Percentiles rank a stretch among this genome's conserved stretches.
Conservation (phyloP, 441 rosid genomes). For the Breynia disticha region DNA sequence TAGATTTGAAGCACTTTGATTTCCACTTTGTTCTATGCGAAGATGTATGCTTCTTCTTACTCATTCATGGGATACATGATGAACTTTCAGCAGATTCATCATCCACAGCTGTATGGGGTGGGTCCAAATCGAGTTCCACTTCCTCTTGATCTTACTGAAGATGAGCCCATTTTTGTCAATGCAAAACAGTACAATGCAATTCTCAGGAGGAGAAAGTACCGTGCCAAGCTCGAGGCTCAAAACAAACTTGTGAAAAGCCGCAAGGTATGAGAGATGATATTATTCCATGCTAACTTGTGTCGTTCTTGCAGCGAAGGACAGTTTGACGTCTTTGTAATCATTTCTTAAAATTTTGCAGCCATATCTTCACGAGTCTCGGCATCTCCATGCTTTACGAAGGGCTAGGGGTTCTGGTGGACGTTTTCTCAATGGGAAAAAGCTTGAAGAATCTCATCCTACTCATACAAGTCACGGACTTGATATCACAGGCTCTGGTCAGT, state of each 20-base stretch:
- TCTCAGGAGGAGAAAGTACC: constrained; percentile 67
- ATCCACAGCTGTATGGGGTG: constrained; percentile 40
- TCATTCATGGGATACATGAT: constrained; percentile 18
- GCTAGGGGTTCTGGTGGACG: constrained; percentile 85
- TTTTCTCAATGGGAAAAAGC: constrained; percentile 54
- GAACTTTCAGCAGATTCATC: constrained; percentile 37
- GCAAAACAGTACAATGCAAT: constrained; percentile 79
- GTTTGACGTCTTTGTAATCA: background rate
- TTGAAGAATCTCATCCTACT: constrained; percentile 31
- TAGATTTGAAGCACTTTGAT: background rate
- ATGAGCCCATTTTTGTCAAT: constrained; percentile 67
- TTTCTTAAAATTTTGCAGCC: constrained; percentile 31
- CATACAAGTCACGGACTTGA: constrained; percentile 16
- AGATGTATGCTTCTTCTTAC: constrained; percentile 14
- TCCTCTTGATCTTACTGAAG: constrained; percentile 42
- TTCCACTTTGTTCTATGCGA: constrained; percentile 7
- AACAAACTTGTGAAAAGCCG: constrained; percentile 54
- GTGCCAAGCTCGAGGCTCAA: constrained; percentile 83
- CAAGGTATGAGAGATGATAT: constrained; percentile 32
- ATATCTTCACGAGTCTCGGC: constrained; percentile 82
- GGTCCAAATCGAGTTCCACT: constrained; percentile 57
- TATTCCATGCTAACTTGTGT: background rate
- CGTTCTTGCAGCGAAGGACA: background rate
- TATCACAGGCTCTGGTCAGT: constrained; percentile 15
- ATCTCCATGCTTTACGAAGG: constrained; percentile 69